Conservation (phyloP, 768 basidiomycete genomes). For the Leucogyrophana mollusca region DNA sequence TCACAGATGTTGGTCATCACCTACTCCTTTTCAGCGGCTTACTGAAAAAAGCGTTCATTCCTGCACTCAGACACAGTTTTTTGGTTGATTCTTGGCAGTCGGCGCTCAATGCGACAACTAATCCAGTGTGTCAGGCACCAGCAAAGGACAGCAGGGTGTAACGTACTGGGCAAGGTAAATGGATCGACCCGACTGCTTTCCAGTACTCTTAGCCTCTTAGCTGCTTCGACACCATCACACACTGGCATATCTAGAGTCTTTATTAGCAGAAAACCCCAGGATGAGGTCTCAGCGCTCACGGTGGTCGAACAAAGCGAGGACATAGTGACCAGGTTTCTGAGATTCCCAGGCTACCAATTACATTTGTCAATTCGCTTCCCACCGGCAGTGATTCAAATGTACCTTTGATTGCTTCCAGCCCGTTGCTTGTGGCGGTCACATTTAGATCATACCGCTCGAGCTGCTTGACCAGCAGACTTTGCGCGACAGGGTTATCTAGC, state of each 20-base stretch:
- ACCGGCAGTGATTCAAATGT: slow-evolving; percentile 6
- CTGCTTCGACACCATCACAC: slow-evolving; percentile 75
- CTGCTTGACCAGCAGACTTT: slow-evolving; percentile 65
- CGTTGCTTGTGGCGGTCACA: slow-evolving; percentile 63
- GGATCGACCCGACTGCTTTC: slow-evolving; percentile 56
- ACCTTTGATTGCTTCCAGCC: slow-evolving; percentile 66
- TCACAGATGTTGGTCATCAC: slow-evolving; percentile 5
- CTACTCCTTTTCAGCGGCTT: slow-evolving; percentile 67
- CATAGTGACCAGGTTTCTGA: slow-evolving; percentile 67
- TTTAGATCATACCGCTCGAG: slow-evolving; percentile 59
- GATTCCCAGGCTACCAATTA: slow-evolving; percentile 60
- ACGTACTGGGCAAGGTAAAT: slow-evolving; percentile 55
- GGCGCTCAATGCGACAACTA: slow-evolving; percentile 72
- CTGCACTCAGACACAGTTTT: slow-evolving; percentile 71
- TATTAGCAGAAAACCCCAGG: not conserved
- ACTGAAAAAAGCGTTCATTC: slow-evolving; percentile 76
- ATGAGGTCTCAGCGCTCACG: slow-evolving; percentile 40
- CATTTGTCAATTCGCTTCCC: slow-evolving; percentile 1
- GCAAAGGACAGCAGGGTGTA: not conserved
- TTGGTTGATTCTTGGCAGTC: slow-evolving; percentile 79
- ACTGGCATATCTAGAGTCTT: slow-evolving; percentile 64
- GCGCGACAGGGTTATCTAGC: slow-evolving; percentile 69
- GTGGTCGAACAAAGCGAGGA: slow-evolving; percentile 72
- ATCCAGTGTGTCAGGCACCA: not conserved
- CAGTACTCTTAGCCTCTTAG: slow-evolving; percentile 57